A percentile compares a stretch with the other conserved stretches of the same genome.
These are phyloP conservation scores for Aeschynomene evenia DNA, from an alignment of 306 rosid species.

Conservation along the genomic window DNA sequence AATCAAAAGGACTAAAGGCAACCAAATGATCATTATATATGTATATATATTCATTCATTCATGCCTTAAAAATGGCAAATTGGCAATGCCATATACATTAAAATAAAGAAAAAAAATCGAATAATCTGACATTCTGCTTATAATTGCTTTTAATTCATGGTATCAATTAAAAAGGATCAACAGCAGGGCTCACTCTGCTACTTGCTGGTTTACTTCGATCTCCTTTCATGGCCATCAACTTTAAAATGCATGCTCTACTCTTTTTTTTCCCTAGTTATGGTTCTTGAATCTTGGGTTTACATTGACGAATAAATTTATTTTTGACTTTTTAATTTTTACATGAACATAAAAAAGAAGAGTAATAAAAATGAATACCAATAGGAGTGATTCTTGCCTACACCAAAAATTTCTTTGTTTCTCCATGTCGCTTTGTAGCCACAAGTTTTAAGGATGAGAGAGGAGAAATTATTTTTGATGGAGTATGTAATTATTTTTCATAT, in stretches of 20 bases:
- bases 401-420: too few relatives aligned
- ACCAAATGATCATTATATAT: conserved; percentile 27
- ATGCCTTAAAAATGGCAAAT: too few relatives aligned
- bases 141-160: conserved; percentile 32
- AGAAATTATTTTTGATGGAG: too few relatives aligned
- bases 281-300: conserved; percentile 22
- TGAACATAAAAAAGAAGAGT: neutral
- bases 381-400: too few relatives aligned
- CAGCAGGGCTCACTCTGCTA: conserved; percentile 5
- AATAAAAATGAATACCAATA: too few relatives aligned
- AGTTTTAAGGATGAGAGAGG: too few relatives aligned
- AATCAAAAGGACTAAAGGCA: conserved; percentile 23
- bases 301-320: neutral
- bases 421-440: too few relatives aligned
- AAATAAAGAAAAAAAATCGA: conserved; percentile 13
- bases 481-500: too few relatives aligned
- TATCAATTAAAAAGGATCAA: conserved; percentile 32
- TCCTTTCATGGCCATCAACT: conserved; percentile 30
- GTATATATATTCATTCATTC: too few relatives aligned
- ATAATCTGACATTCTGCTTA: conserved; percentile 29
- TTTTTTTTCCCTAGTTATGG: conserved; percentile 11
- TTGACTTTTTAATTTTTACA: too few relatives aligned
- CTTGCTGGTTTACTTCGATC: conserved; percentile 29
- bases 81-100: neutral
- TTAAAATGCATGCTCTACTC: conserved; percentile 22